Evolutionary conservation across 1,139 yeast genomes (phyloP), one percentile per base, ranked within the genome.

Genomic region (Tardiomyces blankii): DNA sequence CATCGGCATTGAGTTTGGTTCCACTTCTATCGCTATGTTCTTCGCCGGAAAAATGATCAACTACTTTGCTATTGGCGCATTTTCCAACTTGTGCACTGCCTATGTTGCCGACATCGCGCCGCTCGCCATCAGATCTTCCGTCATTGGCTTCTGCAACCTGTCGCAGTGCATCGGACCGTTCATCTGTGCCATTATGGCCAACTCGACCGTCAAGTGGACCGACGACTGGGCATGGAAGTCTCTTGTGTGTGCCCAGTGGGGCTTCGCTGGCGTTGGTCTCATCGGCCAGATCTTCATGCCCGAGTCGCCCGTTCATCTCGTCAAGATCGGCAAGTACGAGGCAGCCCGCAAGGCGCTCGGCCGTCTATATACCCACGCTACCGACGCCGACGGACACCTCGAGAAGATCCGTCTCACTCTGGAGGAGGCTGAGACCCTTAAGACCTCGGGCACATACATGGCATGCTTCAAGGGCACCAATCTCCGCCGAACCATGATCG

Each of bases 301-400:
- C 40, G 79, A 75, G 54, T 69, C 78, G 28, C 80, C 80, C 44
- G 72, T 77, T 67, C 73, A 72, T 67, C 69, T 62, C 58, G 68
- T 71, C 42, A 63, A 68, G 33, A 67, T 62, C 51, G 60, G 59
- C 38, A 58, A 59, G 35, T 13, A 13, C 43, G 65, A 49, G 2
- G 59, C 62, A 38, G 77, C 78, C 16, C 68, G 64, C 21, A 46
- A 40, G 14, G 39, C 50, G 18, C 42, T 50, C 13, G 27, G 47
- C 16, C 49, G 51, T 44, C 47, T 55, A 44, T 53, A 48, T 19
- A 44, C 44, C 14, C 52, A 55, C 12, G 53, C 51, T 1, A 58
- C 52, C 2, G 56, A 44, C 48, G 58, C 48, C 49, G 40, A 54
- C 44, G 43, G 55, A 48, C 60, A 55, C 40, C 48, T 52, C 32